Evolutionary conservation across 2,329 filamentous ascomycete genomes (phyloP), one percentile per base, ranked within the genome.

Genomic region (Botrytis squamosa): DNA sequence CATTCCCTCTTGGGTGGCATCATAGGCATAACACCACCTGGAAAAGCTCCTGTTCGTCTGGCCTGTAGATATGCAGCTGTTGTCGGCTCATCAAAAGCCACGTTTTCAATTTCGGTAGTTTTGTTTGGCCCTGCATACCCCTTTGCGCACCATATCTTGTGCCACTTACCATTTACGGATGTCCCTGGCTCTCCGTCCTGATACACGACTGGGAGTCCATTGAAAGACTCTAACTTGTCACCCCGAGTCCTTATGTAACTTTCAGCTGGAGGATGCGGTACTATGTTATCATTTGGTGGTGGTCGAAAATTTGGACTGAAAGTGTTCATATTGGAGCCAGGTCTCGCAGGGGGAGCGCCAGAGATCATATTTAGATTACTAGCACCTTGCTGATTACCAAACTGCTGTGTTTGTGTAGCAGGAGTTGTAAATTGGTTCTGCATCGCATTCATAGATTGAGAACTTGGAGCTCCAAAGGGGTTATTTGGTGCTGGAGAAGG

Each of bases 1-100:
- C 90, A 95, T 79, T 95, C 93, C 75, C 89, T 86, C 82, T 90
- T 91, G 0, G 95, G 95, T 33, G 95, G 93, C 64, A 94, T 84
- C 77, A 92, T 86, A 0, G 95, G 95, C 84, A 97, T 92, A 10
- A 90, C 79, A 0, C 91, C 91, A 52, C 89, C 89, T 60, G 88
- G 86, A 81, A 97, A 97, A 46, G 81, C 82, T 0, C 93, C 93
- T 33, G 88, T 88, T 76, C 89, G 85, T 64, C 86, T 84, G 80
- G 94, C 90, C 63, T 87, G 85, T 74, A 85, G 84, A 83, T 95
- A 97, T 64, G 89, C 86, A 55, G 85, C 85, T 79, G 88, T 88
- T 33, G 88, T 86, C 73, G 86, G 87, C 2, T 89, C 86, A 33
- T 88, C 86, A 75, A 93, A 93, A 55, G 82, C 80, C 10, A 88